Conservation (phyloP, 305 asterid species). For the Fraxinus velutina region DNA sequence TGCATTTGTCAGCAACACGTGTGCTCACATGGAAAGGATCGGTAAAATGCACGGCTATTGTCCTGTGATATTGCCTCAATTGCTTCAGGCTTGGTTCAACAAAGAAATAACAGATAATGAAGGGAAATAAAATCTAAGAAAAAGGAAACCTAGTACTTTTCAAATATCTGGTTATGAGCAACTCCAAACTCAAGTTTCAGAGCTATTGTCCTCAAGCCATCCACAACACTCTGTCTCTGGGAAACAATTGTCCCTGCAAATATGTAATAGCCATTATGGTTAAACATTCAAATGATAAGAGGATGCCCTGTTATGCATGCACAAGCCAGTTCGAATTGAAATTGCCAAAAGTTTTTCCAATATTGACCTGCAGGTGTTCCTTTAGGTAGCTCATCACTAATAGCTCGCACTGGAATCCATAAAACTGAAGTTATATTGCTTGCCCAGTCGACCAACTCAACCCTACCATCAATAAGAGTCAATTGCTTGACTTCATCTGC, state of each 20-base stretch:
- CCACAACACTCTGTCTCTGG: conserved; percentile 80
- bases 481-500: conserved; percentile 45
- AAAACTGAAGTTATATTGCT: conserved; percentile 69
- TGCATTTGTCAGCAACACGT: conserved; percentile 86
- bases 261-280: conserved; percentile 16
- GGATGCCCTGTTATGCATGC: not conserved
- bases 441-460: conserved; percentile 87
- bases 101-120: conserved; percentile 17
- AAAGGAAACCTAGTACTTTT: conserved; percentile 44
- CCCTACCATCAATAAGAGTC: conserved; percentile 63
- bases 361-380: conserved; percentile 83
- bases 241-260: conserved; percentile 53
- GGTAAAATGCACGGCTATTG: conserved; percentile 92
- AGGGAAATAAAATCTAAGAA: conserved; percentile 22
- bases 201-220: conserved; percentile 95
- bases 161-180: conserved; percentile 86
- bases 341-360: conserved; percentile 15
- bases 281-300: conserved; percentile 9
- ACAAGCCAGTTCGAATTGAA: conserved; percentile 6
- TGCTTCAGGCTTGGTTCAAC: conserved; percentile 26
- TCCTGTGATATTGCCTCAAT: conserved; percentile 47
- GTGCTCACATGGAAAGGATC: conserved; percentile 90
- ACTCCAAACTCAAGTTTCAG: conserved; percentile 93
- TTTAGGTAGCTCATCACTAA: conserved; percentile 68
- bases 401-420: conserved; percentile 87